Evolutionary conservation across 1,139 yeast genomes (phyloP).

Genomic region (Suhomyces anneliseae): DNA sequence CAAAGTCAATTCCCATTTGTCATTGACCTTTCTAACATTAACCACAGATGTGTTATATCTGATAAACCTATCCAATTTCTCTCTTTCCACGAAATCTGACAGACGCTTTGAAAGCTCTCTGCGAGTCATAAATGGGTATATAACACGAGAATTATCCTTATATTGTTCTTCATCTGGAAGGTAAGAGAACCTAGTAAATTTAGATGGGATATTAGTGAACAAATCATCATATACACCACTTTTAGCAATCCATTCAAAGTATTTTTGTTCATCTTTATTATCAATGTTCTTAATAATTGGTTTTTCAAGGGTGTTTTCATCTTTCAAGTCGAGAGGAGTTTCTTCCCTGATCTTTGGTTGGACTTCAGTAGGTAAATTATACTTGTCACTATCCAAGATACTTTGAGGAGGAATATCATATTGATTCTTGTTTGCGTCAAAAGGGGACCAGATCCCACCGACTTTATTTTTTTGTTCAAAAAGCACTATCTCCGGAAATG

Average conservation of each 20-base stretch:
- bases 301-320: slow-evolving; percentile 20
- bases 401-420: slow-evolving; percentile 31
- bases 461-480: slow-evolving; percentile 35
- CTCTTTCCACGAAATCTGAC: slow-evolving; percentile 27
- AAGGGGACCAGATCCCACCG: slow-evolving; percentile 40
- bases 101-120: slow-evolving; percentile 33
- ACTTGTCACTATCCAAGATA: slow-evolving; percentile 27
- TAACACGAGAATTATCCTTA: slow-evolving; percentile 22
- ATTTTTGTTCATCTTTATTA: slow-evolving; percentile 14
- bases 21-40: slow-evolving; percentile 26
- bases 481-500: slow-evolving; percentile 36
- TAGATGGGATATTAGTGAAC: slow-evolving; percentile 48
- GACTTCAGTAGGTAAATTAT: slow-evolving; percentile 26
- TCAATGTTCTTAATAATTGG: slow-evolving; percentile 18
- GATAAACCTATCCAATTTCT: slow-evolving; percentile 32
- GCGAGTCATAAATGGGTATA: slow-evolving; percentile 44
- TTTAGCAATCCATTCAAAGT: slow-evolving; percentile 34
- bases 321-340: neutral
- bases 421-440: slow-evolving; percentile 16
- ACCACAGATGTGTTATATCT: slow-evolving; percentile 43
- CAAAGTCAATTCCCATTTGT: slow-evolving; percentile 43
- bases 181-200: slow-evolving; percentile 45
- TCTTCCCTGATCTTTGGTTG: slow-evolving; percentile 19
- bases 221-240: slow-evolving; percentile 34
- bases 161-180: slow-evolving; percentile 31